phyloP scores from a whole-genome alignment of 495 filamentous ascomycete genomes.

The Glonium stellatum region DNA sequence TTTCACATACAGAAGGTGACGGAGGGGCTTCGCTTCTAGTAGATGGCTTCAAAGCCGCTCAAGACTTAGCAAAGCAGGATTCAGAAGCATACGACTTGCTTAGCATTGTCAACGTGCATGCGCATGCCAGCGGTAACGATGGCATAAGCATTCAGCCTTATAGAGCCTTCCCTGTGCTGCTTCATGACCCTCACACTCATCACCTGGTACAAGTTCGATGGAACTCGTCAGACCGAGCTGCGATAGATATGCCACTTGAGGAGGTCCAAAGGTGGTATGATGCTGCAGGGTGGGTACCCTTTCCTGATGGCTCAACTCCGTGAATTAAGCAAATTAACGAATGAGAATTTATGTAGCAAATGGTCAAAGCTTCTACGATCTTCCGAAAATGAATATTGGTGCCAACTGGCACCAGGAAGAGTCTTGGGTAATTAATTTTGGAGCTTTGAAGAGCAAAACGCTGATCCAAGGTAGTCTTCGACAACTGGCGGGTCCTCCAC shows the following conservation, averaged over 20 bases:
- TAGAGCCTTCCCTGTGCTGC: constrained; percentile 60
- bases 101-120: constrained; percentile 47
- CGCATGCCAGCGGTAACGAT: constrained; percentile 79
- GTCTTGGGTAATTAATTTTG: constrained; percentile 53
- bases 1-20: constrained; percentile 61
- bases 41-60: constrained; percentile 72
- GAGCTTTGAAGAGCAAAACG: background rate
- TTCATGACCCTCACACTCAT: constrained; percentile 38
- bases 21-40: constrained; percentile 72
- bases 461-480: constrained; percentile 55
- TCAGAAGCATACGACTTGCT: constrained; percentile 48
- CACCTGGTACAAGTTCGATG: constrained; percentile 66
- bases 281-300: constrained; percentile 48
- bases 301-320: background rate
- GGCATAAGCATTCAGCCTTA: constrained; percentile 70
- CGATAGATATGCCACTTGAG: constrained; percentile 38
- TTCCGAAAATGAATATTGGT: constrained; percentile 55
- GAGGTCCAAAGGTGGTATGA: constrained; percentile 60
- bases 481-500: constrained; percentile 93
- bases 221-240: constrained; percentile 84
- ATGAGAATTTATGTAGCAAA: constrained; percentile 36
- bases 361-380: background rate
- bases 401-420: constrained; percentile 69
- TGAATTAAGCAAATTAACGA: background rate
- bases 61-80: constrained; percentile 44